phyloP scores from a whole-genome alignment of 768 basidiomycete species.

The Suillus lakei region DNA sequence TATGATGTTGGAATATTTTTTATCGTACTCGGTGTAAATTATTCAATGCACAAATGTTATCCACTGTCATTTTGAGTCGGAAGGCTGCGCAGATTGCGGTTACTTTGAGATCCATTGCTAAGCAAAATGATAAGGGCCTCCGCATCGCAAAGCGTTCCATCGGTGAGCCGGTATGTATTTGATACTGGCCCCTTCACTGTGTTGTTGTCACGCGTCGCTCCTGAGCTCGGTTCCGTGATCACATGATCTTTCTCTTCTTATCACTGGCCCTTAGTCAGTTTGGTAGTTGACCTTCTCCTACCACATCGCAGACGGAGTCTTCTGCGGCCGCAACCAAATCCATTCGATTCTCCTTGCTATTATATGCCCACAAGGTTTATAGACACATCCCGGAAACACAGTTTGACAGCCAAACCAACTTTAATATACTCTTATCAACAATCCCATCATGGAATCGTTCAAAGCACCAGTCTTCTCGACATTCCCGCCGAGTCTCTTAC shows the following conservation, averaged over 20 bases:
- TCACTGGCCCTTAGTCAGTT: not conserved
- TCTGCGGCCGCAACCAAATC: slow-evolving; percentile 27
- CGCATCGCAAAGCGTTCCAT: too few species aligned
- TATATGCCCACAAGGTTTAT: slow-evolving; percentile 73
- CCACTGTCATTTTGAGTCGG: not conserved
- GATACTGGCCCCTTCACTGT: too few species aligned
- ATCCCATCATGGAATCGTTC: slow-evolving; percentile 55
- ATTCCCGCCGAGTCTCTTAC: slow-evolving; percentile 76
- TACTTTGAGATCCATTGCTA: not conserved
- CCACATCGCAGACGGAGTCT: slow-evolving; percentile 23
- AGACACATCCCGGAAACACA: slow-evolving; percentile 45
- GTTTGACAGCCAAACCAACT: slow-evolving; percentile 34
- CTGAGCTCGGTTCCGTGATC: not conserved
- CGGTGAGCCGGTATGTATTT: too few species aligned
- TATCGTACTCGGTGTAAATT: not conserved
- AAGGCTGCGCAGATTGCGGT: not conserved
- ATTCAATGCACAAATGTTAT: not conserved
- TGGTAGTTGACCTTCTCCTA: slow-evolving; percentile 5
- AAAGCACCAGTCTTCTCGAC: slow-evolving; percentile 41
- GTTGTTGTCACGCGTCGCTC: too few species aligned
- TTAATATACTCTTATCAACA: slow-evolving; percentile 27
- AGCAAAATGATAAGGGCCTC: too few species aligned
- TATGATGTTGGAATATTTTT: not conserved
- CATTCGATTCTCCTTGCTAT: slow-evolving; percentile 29
- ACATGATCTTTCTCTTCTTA: not conserved